A percentile compares a stretch with the other conserved stretches of the same genome.
Evolutionary conservation across 768 basidiomycete genomes (phyloP).

Genomic region (Cystofilobasidium capitatum): DNA sequence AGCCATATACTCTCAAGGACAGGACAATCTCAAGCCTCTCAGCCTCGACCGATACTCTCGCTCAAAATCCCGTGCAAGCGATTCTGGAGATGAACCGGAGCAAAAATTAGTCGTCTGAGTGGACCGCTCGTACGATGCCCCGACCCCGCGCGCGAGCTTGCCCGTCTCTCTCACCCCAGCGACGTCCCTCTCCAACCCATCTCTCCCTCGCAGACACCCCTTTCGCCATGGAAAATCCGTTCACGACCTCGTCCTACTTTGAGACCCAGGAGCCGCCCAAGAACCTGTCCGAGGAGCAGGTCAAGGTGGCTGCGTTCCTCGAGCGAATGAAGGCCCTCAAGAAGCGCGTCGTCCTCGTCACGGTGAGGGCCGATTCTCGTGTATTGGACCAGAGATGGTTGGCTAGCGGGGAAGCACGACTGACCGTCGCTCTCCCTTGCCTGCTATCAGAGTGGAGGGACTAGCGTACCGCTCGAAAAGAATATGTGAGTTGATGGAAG

Average conservation of each 20-base stretch:
- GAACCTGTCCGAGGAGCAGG: slow-evolving; percentile 59
- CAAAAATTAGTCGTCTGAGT: no score
- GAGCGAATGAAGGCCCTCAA: slow-evolving; percentile 54
- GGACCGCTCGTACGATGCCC: no score
- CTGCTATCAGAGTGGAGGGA: slow-evolving; percentile 75
- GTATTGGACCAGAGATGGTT: neutral
- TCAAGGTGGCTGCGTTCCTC: slow-evolving; percentile 59
- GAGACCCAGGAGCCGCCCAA: slow-evolving; percentile 71
- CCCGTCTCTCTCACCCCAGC: no score
- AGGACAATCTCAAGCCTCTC: no score
- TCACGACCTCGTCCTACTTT: slow-evolving; percentile 86
- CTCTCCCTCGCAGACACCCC: neutral
- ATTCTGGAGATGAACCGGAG: no score
- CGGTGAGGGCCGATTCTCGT: slow-evolving; percentile 50
- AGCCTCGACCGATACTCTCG: no score
- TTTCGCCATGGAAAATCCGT: slow-evolving; percentile 34
- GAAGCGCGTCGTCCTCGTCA: slow-evolving; percentile 81
- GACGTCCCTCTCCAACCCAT: no score
- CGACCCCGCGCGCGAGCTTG: no score
- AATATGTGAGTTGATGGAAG: slow-evolving; percentile 79
- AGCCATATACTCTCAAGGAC: no score
- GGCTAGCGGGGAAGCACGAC: neutral
- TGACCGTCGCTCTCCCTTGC: neutral
- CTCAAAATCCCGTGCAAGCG: no score
- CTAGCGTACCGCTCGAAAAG: slow-evolving; percentile 93